These are phyloP conservation scores for Xylaria sp. DNA, from an alignment of 2,329 filamentous ascomycete species.

Conservation along the genomic window DNA sequence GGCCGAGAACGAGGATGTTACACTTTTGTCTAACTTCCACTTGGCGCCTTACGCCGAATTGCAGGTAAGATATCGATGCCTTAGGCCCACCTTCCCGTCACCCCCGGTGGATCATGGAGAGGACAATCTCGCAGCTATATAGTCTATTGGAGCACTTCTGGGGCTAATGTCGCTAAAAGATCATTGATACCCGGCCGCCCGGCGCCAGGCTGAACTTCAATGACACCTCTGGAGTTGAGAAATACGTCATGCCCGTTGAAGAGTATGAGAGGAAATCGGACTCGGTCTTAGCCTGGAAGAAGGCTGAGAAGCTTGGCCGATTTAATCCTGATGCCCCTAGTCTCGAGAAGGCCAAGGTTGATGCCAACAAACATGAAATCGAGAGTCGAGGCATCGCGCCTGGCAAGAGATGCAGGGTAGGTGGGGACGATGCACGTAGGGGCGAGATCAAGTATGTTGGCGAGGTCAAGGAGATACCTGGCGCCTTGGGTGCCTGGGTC, in stretches of 20 bases:
- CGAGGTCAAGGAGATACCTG: constrained; percentile 78
- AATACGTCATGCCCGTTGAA: constrained; percentile 87
- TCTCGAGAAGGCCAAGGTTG: constrained; percentile 77
- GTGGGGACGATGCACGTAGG: constrained; percentile 74
- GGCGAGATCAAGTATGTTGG: constrained; percentile 79
- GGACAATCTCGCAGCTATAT: constrained; percentile 25
- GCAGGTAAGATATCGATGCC: constrained; percentile 70
- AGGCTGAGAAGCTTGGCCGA: constrained; percentile 90
- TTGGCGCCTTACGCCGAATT: constrained; percentile 82
- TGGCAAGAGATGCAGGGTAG: constrained; percentile 72
- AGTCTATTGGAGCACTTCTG: background rate
- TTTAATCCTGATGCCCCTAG: constrained; percentile 88
- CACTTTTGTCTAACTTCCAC: constrained; percentile 71
- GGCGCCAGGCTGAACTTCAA: constrained; percentile 81
- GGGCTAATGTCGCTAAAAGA: constrained; percentile 65
- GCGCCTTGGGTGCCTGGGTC: constrained; percentile 73
- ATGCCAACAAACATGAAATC: constrained; percentile 76
- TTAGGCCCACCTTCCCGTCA: background rate
- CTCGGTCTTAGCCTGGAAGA: constrained; percentile 95
- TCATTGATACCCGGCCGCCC: constrained; percentile 81
- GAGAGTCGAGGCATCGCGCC: constrained; percentile 72
- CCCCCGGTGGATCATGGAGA: constrained; percentile 1
- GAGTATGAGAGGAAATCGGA: constrained; percentile 89
- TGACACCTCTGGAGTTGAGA: constrained; percentile 83
- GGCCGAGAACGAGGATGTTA: constrained; percentile 77